These are phyloP conservation scores for Phytopythium boreale DNA, from an alignment of 352 stramenopile species.

Conservation along the genomic window DNA sequence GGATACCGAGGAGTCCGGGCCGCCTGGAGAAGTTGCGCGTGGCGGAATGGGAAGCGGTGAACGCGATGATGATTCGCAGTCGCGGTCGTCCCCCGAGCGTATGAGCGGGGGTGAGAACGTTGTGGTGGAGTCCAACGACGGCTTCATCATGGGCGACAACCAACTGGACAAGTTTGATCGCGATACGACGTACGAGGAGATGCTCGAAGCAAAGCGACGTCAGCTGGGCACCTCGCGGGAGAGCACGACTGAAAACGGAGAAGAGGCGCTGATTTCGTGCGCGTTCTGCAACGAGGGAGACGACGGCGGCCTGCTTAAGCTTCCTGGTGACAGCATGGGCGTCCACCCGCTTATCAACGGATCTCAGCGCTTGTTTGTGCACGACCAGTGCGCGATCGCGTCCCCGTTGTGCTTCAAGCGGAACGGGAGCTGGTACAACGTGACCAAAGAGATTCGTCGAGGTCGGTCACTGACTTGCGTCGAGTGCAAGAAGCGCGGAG, in stretches of 20 bases:
- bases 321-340: conserved; percentile 77
- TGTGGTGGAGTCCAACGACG: conserved; percentile 80
- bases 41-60: neutral
- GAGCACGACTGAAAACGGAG: conserved; percentile 20
- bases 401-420: conserved; percentile 83
- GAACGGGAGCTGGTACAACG: conserved; percentile 79
- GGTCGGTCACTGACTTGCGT: conserved; percentile 65
- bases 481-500: conserved; percentile 65
- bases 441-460: conserved; percentile 78
- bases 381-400: conserved; percentile 84
- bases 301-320: conserved; percentile 63
- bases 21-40: neutral
- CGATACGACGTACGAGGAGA: conserved; percentile 53
- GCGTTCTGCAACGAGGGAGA: conserved; percentile 78
- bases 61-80: neutral
- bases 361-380: conserved; percentile 73
- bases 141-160: conserved; percentile 80
- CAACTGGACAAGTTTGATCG: conserved; percentile 79
- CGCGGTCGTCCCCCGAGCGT: conserved; percentile 3
- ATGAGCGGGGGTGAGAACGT: conserved; percentile 30
- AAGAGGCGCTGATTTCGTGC: conserved; percentile 62
- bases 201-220: conserved; percentile 53
- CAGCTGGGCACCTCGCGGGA: conserved; percentile 25
- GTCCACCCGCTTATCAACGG: conserved; percentile 66
- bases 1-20: conserved; percentile 3